Evolutionary conservation across 2,329 filamentous ascomycete genomes (phyloP).

Genomic region (Elsinoe necatrix): DNA sequence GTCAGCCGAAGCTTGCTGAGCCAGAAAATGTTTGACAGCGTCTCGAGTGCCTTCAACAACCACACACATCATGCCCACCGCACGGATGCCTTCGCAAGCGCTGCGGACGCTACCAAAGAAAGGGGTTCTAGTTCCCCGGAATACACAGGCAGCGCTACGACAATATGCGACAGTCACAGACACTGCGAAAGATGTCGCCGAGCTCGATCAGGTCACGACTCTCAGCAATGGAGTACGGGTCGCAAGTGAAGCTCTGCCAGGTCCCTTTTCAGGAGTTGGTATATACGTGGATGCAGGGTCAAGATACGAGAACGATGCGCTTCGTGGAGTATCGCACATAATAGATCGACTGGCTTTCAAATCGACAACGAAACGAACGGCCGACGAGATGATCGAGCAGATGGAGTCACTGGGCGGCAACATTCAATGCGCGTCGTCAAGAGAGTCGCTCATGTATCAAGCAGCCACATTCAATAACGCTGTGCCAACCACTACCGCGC

Average conservation of each 20-base stretch:
- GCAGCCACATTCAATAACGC: constrained; percentile 93
- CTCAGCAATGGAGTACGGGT: constrained; percentile 89
- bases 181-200: constrained; percentile 55
- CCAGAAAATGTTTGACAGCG: background rate
- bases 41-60: background rate
- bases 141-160: constrained; percentile 8
- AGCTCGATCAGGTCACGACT: constrained; percentile 79
- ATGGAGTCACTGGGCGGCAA: constrained; percentile 88
- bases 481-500: constrained; percentile 69
- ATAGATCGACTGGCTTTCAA: constrained; percentile 96
- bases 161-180: constrained; percentile 15
- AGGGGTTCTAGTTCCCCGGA: background rate
- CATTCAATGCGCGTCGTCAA: constrained; percentile 90
- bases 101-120: constrained; percentile 13
- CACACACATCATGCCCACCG: constrained; percentile 7
- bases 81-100: constrained; percentile 7
- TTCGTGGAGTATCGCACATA: constrained; percentile 90
- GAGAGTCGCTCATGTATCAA: constrained; percentile 98
- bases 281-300: constrained; percentile 95
- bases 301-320: constrained; percentile 75
- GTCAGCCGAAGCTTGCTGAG: background rate
- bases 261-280: constrained; percentile 88
- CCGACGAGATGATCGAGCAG: constrained; percentile 78
- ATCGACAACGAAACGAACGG: constrained; percentile 60
- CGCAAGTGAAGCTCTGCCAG: constrained; percentile 86